A percentile compares a stretch with the other conserved stretches of the same genome.
phyloP scores from a whole-genome alignment of 768 basidiomycete species.

The Mycena chlorophos region DNA sequence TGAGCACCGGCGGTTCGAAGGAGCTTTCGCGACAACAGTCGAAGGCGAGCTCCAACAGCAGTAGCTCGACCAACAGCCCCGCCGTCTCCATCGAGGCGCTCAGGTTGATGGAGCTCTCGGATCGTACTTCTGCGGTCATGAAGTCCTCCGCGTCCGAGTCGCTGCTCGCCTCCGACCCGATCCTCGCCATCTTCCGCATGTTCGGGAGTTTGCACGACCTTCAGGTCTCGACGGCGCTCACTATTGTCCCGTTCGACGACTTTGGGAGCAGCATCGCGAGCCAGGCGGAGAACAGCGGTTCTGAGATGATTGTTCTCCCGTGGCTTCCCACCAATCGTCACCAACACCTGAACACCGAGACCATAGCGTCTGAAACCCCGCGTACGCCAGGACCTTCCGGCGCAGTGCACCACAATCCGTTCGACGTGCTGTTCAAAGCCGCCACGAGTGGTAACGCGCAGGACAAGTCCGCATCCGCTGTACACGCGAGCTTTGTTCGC shows the following conservation, averaged over 20 bases:
- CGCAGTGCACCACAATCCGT: slow-evolving; percentile 53
- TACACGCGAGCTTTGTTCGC: slow-evolving; percentile 84
- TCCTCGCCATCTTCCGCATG: slow-evolving; percentile 72
- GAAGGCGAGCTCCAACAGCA: slow-evolving; percentile 11
- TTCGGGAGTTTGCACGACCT: slow-evolving; percentile 75
- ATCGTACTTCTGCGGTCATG: slow-evolving; percentile 88
- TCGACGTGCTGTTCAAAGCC: slow-evolving; percentile 63
- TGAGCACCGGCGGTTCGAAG: slow-evolving; percentile 2
- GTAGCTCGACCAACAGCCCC: not conserved
- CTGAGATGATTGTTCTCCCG: slow-evolving; percentile 80
- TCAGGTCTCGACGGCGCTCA: slow-evolving; percentile 60
- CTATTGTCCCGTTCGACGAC: slow-evolving; percentile 77
- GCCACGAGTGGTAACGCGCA: slow-evolving; percentile 24
- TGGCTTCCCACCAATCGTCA: slow-evolving; percentile 58
- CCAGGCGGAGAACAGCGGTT: slow-evolving; percentile 55
- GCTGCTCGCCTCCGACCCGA: slow-evolving; percentile 68
- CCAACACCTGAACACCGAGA: slow-evolving; percentile 11
- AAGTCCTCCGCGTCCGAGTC: slow-evolving; percentile 72
- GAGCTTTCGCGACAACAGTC: slow-evolving; percentile 3
- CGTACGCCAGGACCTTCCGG: slow-evolving; percentile 6
- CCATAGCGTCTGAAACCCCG: slow-evolving; percentile 2
- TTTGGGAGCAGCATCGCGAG: slow-evolving; percentile 69
- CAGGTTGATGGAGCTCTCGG: slow-evolving; percentile 81
- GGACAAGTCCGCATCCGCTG: slow-evolving; percentile 47
- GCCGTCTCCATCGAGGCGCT: slow-evolving; percentile 69